Evolutionary conservation across 495 filamentous ascomycete genomes (phyloP), one percentile per base, ranked within the genome.

Genomic region (Penicillium pancosmium): DNA sequence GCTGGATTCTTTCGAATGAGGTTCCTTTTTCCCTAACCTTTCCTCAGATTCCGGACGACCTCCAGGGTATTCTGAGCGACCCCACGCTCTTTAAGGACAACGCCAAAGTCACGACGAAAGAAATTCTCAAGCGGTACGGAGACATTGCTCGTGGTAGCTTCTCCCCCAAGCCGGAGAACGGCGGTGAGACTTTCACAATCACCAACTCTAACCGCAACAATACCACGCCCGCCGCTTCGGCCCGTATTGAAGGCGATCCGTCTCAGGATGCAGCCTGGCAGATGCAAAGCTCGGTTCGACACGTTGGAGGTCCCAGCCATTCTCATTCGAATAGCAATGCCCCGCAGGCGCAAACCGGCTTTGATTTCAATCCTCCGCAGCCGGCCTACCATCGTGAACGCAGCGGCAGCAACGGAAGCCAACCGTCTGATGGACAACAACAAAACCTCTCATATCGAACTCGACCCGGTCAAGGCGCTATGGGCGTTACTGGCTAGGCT

Each of bases 91-190:
- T 96, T 72, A 88, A 84, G 70, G 88, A 85, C 62, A 87, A 81
- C 59, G 85, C 86, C 40, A 93, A 99, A 54, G 86, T 98, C 49
- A 97, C 95, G 2, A 93, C 93, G 2, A 98, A 99, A 69, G 94
- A 98, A 67, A 98, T 99, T 52, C 82, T 99, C 21, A 92, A 92
- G 70, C 84, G 90, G 41, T 93, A 93, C 69, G 90, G 88, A 7
- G 89, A 92, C 61, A 89, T 93, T 60, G 82, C 82, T 38, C 79
- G 80, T 12, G 84, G 79, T 59, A 79, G 80, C 43, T 74, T 84
- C 19, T 79, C 85, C 11, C 80, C 79, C 57, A 82, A 82, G 63
- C 80, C 80, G n/a, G 78, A 80, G 60, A 78, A 86, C 54, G 73
- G 84, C 54, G 77, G 80, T 64, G 82, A 90, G 62, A 77, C 85